Percentiles rank a stretch among this genome's conserved stretches.
These are phyloP conservation scores for Jamesozyma lodderae DNA, from an alignment of 805 yeast genomes.

Conservation along the genomic window DNA sequence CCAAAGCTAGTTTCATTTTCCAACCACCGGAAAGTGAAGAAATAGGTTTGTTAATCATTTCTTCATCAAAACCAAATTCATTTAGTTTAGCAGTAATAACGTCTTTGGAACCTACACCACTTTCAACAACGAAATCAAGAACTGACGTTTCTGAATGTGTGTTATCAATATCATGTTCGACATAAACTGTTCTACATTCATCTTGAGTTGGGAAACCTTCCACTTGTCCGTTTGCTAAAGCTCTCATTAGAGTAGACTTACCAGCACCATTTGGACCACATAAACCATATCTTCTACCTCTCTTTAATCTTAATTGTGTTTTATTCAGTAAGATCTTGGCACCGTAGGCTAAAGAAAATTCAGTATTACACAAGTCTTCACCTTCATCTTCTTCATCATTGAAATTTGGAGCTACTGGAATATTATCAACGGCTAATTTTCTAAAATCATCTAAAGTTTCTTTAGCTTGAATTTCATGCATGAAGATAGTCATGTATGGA, in stretches of 20 bases:
- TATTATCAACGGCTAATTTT: slow-evolving; percentile 91
- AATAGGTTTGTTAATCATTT: slow-evolving; percentile 83
- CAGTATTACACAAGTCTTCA: slow-evolving; percentile 99
- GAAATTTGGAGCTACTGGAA: slow-evolving; percentile 85
- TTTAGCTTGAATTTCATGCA: slow-evolving; percentile 85
- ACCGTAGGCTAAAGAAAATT: slow-evolving; percentile 99
- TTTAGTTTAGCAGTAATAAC: slow-evolving; percentile 58
- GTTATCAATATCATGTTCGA: slow-evolving; percentile 97
- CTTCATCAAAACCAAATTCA: slow-evolving; percentile 83
- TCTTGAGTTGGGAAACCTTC: slow-evolving; percentile 98
- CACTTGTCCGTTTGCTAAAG: slow-evolving; percentile 89
- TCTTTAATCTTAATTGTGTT: slow-evolving; percentile 94
- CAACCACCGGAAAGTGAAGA: slow-evolving; percentile 97
- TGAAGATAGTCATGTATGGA: slow-evolving; percentile 90
- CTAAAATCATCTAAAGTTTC: slow-evolving; percentile 85
- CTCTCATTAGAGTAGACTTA: slow-evolving; percentile 46
- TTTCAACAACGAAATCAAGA: slow-evolving; percentile 66
- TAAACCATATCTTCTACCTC: slow-evolving; percentile 96
- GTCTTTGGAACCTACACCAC: slow-evolving; percentile 62
- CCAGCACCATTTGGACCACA: slow-evolving; percentile 35
- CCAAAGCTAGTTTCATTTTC: slow-evolving; percentile 98
- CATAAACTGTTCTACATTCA: slow-evolving; percentile 95
- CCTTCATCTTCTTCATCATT: slow-evolving; percentile 97
- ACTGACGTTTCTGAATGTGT: slow-evolving; percentile 89
- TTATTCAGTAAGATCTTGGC: slow-evolving; percentile 98